These are phyloP conservation scores for Perilla frutescens DNA, from an alignment of 257 asterid genomes.

Conservation along the genomic window DNA sequence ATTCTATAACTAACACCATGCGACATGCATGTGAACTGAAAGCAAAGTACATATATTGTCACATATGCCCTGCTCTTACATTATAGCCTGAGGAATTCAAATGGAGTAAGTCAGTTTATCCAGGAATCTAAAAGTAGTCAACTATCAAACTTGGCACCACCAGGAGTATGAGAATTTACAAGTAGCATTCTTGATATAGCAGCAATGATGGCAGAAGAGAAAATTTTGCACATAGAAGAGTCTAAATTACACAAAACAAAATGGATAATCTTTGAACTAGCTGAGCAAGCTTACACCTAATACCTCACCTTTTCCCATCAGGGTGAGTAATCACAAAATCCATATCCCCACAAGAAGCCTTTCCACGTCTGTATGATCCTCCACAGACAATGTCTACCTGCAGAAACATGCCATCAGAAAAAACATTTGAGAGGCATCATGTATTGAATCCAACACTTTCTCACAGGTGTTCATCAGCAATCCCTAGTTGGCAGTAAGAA, in stretches of 20 bases:
- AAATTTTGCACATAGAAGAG: slow-evolving; percentile 8
- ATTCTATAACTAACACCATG: not conserved
- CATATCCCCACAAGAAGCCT: slow-evolving; percentile 93
- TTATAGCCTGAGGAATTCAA: no score
- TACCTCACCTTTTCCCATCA: slow-evolving; percentile 78
- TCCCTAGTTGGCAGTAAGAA: slow-evolving; percentile 11
- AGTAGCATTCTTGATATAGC: not conserved
- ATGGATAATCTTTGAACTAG: slow-evolving; percentile 22
- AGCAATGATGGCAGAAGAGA: not conserved
- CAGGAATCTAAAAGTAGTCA: not conserved
- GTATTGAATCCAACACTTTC: slow-evolving; percentile 24
- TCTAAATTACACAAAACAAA: not conserved
- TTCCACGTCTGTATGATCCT: slow-evolving; percentile 97
- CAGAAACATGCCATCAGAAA: slow-evolving; percentile 27
- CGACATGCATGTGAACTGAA: no score
- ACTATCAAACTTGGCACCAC: slow-evolving; percentile 1
- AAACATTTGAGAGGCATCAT: slow-evolving; percentile 27
- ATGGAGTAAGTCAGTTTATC: slow-evolving; percentile 5
- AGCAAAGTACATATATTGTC: slow-evolving; percentile 5
- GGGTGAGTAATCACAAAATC: slow-evolving; percentile 89
- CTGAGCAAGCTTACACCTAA: slow-evolving; percentile 28
- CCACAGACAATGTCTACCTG: slow-evolving; percentile 85
- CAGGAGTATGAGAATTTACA: slow-evolving; percentile 24
- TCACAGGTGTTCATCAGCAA: not conserved
- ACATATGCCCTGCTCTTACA: not conserved